phyloP scores from a whole-genome alignment of 306 rosid genomes.

The Luffa aegyptiaca region DNA sequence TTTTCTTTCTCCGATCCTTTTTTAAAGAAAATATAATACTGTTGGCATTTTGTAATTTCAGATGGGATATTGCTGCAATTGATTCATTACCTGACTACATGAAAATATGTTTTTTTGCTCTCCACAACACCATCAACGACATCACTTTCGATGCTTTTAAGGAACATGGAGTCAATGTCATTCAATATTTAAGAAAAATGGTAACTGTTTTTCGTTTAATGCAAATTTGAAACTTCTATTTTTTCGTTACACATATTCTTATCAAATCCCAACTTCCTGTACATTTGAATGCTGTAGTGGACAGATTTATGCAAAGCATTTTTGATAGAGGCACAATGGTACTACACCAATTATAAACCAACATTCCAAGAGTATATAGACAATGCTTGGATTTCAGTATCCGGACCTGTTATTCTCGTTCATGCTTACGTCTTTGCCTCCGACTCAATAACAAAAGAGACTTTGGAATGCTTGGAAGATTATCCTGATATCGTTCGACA shows the following conservation, averaged over 20 bases:
- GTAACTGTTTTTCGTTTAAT: background rate
- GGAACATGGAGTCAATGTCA: background rate
- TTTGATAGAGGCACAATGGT: conserved; percentile 22
- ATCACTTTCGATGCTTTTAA: background rate
- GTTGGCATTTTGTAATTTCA: background rate
- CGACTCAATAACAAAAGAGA: background rate
- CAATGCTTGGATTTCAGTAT: conserved; percentile 18
- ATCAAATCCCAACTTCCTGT: too few relatives aligned
- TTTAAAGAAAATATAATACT: background rate
- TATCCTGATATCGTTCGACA: background rate
- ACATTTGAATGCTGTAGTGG: conserved; percentile 16
- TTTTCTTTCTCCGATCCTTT: too few relatives aligned
- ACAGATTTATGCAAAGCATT: conserved; percentile 10
- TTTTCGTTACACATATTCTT: background rate
- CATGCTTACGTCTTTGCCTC: conserved; percentile 11
- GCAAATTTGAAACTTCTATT: too few relatives aligned
- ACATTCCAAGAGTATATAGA: conserved; percentile 18
- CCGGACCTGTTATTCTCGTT: background rate
- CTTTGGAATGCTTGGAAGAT: background rate
- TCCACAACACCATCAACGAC: conserved; percentile 11
- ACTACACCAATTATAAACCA: conserved; percentile 7
- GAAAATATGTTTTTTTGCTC: conserved; percentile 12
- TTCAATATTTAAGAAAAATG: conserved; percentile 5
- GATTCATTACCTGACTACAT: conserved; percentile 14
- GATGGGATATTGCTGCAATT: conserved; percentile 8